These are phyloP conservation scores for Prunus salicina DNA, from an alignment of 306 rosid species.

Conservation along the genomic window DNA sequence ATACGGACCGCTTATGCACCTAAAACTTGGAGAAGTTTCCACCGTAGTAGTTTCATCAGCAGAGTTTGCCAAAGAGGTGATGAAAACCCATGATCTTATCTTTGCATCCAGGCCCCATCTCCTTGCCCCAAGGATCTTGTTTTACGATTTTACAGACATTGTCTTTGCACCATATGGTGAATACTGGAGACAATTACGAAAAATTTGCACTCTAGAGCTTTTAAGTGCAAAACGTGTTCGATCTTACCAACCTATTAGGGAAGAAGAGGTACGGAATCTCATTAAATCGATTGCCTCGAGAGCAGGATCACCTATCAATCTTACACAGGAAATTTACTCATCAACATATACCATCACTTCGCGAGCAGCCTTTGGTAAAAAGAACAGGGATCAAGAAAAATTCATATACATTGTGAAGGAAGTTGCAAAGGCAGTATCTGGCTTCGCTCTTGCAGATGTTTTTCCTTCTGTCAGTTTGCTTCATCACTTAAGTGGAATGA, in stretches of 20 bases:
- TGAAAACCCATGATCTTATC: conserved; percentile 37
- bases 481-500: too few species aligned
- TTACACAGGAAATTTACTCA: conserved; percentile 18
- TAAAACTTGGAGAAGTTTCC: conserved; percentile 38
- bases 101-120: conserved; percentile 29
- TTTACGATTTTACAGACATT: not conserved
- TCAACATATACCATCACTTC: conserved; percentile 13
- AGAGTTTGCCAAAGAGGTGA: conserved; percentile 32
- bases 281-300: conserved; percentile 20
- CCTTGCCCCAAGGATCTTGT: not conserved
- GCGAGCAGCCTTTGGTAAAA: conserved; percentile 34
- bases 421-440: too few species aligned
- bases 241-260: not conserved
- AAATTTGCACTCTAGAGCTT: conserved; percentile 27
- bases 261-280: not conserved
- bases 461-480: too few species aligned
- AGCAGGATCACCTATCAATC: conserved; percentile 21
- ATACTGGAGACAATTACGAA: conserved; percentile 9
- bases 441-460: too few species aligned
- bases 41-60: conserved; percentile 36
- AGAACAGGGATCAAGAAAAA: too few species aligned
- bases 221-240: conserved; percentile 4
- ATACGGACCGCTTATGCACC: conserved; percentile 43
- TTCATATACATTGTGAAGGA: too few species aligned
- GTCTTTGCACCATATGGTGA: not conserved